These are phyloP conservation scores for Globomyces sp. DNA, from an alignment of 371 early-diverging fungal genomes.

Conservation along the genomic window DNA sequence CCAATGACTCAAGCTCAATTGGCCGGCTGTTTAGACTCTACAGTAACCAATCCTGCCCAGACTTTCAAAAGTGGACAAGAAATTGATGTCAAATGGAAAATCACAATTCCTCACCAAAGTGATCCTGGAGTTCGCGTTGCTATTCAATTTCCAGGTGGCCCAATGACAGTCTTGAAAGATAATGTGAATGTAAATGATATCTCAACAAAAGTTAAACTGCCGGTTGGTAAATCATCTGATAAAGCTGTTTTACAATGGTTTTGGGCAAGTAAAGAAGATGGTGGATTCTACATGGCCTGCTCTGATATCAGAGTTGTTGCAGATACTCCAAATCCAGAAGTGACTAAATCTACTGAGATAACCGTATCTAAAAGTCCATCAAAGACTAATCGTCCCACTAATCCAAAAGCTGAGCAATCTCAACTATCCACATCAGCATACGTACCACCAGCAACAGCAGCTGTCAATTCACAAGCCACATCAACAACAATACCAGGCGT, in stretches of 20 bases:
- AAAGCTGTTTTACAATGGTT: conserved; percentile 32
- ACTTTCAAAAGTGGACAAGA: conserved; percentile 29
- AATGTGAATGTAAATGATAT: conserved; percentile 23
- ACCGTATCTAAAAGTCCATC: too few species aligned
- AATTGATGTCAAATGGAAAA: conserved; percentile 28
- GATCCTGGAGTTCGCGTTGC: conserved; percentile 33
- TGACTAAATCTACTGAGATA: too few species aligned
- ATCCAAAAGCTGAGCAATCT: neutral
- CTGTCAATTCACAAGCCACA: conserved; percentile 6
- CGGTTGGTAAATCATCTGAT: conserved; percentile 23
- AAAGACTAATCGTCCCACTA: too few species aligned
- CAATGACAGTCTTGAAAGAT: conserved; percentile 18
- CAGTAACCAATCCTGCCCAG: neutral
- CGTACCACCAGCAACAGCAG: neutral
- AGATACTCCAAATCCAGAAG: conserved; percentile 14
- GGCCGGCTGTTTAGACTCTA: conserved; percentile 15
- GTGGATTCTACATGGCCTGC: conserved; percentile 38
- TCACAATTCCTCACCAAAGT: conserved; percentile 31
- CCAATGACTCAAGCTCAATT: conserved; percentile 28
- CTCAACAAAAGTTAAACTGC: conserved; percentile 16
- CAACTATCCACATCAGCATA: neutral
- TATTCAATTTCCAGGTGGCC: conserved; percentile 20
- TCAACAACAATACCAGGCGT: conserved; percentile 7
- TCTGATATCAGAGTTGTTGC: conserved; percentile 28
- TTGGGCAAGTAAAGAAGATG: conserved; percentile 33